phyloP scores from a whole-genome alignment of 371 early-diverging fungal genomes.

The Mortierella sp. region DNA sequence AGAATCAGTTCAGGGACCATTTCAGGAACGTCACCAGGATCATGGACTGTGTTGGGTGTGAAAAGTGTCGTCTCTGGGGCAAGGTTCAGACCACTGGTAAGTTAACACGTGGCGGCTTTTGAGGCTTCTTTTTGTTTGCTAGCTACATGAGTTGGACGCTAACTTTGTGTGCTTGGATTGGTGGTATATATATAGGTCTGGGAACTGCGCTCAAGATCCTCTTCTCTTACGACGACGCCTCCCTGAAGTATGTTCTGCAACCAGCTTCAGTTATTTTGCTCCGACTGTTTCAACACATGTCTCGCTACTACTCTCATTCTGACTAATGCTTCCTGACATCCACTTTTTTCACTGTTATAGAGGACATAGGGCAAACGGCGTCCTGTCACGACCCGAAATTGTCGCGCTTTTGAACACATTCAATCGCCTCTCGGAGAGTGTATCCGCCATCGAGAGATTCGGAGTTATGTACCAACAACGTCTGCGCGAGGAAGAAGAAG shows the following conservation, averaged over 20 bases:
- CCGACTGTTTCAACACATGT: background rate
- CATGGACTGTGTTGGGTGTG: conserved; percentile 99
- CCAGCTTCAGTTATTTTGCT: background rate
- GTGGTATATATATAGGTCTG: conserved; percentile 24
- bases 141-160: conserved; percentile 33
- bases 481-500: conserved; percentile 4
- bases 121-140: conserved; percentile 64
- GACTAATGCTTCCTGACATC: background rate
- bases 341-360: conserved; percentile 32
- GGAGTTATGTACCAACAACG: conserved; percentile 76
- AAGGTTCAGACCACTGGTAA: conserved; percentile 86
- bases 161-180: background rate
- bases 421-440: conserved; percentile 86
- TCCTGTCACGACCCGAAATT: conserved; percentile 88
- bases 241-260: conserved; percentile 63
- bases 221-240: conserved; percentile 87
- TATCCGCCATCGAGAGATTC: conserved; percentile 79
- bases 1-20: conserved; percentile 88
- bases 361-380: conserved; percentile 63
- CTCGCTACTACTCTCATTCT: background rate
- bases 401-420: conserved; percentile 95
- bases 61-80: conserved; percentile 99
- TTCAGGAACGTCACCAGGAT: conserved; percentile 97
- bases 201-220: conserved; percentile 55
- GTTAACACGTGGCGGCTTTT: background rate